These are phyloP conservation scores for Skeletonema potamos DNA, from an alignment of 108 stramenopile species.

Conservation along the genomic window DNA sequence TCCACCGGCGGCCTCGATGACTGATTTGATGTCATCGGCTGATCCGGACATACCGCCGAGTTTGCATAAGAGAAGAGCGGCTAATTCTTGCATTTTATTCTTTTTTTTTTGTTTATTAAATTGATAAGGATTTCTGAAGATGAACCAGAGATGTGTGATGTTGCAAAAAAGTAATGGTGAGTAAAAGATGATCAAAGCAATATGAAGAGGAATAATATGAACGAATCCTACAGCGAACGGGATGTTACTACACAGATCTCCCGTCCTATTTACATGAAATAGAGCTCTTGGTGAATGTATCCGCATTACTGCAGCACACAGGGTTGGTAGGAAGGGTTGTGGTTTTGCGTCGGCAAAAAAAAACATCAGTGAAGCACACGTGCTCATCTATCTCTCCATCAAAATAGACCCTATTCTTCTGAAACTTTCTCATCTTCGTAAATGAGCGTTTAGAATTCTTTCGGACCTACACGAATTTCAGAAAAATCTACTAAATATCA, in stretches of 20 bases:
- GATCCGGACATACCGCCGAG: conserved; percentile 81
- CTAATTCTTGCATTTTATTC: conserved; percentile 77
- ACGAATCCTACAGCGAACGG: too few relatives aligned
- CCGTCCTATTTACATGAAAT: too few relatives aligned
- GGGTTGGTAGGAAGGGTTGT: neutral
- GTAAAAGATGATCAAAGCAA: neutral
- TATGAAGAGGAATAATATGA: neutral
- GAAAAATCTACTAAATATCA: neutral
- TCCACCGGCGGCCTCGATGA: conserved; percentile 79
- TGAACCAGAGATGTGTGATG: neutral
- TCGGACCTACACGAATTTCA: neutral
- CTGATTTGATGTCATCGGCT: conserved; percentile 83
- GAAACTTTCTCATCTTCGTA: neutral
- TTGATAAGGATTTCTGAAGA: neutral
- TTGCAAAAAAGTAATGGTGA: neutral
- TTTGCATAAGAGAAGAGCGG: conserved; percentile 82
- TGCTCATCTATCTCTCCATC: neutral
- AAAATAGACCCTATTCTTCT: neutral
- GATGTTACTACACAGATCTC: too few relatives aligned
- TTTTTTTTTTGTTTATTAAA: neutral
- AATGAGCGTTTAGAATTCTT: neutral
- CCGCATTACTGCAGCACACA: neutral
- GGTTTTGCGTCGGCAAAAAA: neutral
- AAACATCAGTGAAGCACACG: neutral
- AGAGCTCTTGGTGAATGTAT: neutral